Conservation (phyloP, 1,284 basidiomycete genomes). For the Cutaneotrichosporon arboriforme region DNA sequence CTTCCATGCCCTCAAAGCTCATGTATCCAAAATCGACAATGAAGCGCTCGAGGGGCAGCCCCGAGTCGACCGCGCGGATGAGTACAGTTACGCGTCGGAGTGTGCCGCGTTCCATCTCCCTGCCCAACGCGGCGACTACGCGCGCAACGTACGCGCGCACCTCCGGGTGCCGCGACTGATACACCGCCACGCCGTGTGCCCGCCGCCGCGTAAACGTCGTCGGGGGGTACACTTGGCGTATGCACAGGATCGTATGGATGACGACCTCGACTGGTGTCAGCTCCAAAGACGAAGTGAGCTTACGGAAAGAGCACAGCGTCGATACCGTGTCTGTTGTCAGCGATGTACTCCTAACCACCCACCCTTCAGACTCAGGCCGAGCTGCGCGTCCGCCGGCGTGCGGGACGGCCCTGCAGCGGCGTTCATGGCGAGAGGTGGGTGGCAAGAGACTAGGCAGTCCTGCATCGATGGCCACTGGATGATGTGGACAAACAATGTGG, state of each 20-base stretch:
- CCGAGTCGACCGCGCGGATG: conserved; percentile 61
- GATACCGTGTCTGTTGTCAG: conserved; percentile 34
- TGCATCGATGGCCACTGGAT: background rate
- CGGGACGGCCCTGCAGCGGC: conserved; percentile 7
- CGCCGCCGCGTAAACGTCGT: conserved; percentile 78
- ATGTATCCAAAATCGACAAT: conserved; percentile 57
- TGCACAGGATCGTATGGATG: conserved; percentile 83
- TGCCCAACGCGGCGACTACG: conserved; percentile 65
- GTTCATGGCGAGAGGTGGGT: background rate
- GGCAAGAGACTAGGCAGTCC: no score
- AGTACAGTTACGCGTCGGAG: conserved; percentile 54
- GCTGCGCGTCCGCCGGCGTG: background rate
- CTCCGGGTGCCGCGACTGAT: conserved; percentile 80
- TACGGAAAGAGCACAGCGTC: conserved; percentile 38
- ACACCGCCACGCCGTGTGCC: conserved; percentile 84
- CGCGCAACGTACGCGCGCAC: conserved; percentile 82
- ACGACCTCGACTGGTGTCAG: conserved; percentile 72
- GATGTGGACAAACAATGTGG: background rate
- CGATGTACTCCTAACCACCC: background rate
- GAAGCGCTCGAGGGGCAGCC: conserved; percentile 60
- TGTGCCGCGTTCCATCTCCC: conserved; percentile 56
- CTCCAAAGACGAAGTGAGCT: background rate
- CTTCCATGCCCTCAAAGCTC: conserved; percentile 66
- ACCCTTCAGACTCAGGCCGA: conserved; percentile 14
- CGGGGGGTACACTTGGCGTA: conserved; percentile 81